A percentile compares a stretch with the other conserved stretches of the same genome.
phyloP scores from a whole-genome alignment of 768 basidiomycete genomes.

The Xanthoconium purpureum region DNA sequence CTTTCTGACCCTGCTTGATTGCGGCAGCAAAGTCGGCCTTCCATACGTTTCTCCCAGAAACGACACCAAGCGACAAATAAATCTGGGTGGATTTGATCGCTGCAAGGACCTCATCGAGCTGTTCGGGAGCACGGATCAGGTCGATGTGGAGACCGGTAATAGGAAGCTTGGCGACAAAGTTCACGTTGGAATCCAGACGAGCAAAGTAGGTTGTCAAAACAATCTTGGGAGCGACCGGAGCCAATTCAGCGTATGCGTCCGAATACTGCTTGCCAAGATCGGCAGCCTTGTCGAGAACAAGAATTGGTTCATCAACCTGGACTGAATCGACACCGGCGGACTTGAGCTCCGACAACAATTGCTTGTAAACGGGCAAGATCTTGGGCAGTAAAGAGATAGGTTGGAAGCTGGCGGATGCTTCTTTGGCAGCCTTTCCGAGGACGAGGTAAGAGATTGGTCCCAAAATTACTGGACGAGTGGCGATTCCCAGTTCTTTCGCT shows the following conservation, averaged over 20 bases:
- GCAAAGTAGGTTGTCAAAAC: constrained; percentile 95
- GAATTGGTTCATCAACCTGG: constrained; percentile 95
- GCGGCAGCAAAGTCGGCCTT: constrained; percentile 90
- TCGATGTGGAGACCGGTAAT: constrained; percentile 95
- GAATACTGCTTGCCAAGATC: constrained; percentile 76
- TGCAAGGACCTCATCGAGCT: constrained; percentile 77
- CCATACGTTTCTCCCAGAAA: constrained; percentile 99
- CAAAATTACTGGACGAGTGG: constrained; percentile 92
- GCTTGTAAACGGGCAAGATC: constrained; percentile 87
- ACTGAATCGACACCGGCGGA: constrained; percentile 91
- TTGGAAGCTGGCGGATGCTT: constrained; percentile 78
- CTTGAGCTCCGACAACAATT: constrained; percentile 88
- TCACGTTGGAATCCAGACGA: constrained; percentile 89
- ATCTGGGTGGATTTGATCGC: constrained; percentile 83
- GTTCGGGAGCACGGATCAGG: constrained; percentile 87
- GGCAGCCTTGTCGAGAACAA: constrained; percentile 85
- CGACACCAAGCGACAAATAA: constrained; percentile 87
- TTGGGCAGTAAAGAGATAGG: constrained; percentile 88
- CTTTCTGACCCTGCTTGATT: constrained; percentile 80
- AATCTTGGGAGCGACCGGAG: constrained; percentile 84
- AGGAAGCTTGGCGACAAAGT: constrained; percentile 87
- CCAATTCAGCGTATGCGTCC: constrained; percentile 77
- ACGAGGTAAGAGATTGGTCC: constrained; percentile 95
- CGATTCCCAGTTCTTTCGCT: constrained; percentile 84
- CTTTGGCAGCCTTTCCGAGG: constrained; percentile 88